Conservation (phyloP, 2,329 filamentous ascomycete species). For the Paramyrothecium roridum region DNA sequence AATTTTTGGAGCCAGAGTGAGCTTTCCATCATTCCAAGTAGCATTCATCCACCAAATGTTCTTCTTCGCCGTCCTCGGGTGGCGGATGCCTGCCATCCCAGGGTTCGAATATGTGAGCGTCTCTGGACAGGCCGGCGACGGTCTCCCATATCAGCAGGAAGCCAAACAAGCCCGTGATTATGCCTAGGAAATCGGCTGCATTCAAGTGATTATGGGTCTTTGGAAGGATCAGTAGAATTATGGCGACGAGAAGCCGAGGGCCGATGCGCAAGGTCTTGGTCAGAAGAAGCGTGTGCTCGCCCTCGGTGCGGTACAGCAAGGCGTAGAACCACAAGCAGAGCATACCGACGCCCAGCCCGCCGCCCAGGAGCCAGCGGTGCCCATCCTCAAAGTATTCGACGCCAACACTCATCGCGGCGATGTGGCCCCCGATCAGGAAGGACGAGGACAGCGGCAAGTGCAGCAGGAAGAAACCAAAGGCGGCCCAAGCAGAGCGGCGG, state of each 20-base stretch:
- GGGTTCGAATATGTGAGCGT: slow-evolving; percentile 27
- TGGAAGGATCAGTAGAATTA: slow-evolving; percentile 31
- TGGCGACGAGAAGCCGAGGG: slow-evolving; percentile 26
- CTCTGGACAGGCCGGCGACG: slow-evolving; percentile 27
- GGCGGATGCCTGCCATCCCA: slow-evolving; percentile 26
- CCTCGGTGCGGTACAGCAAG: slow-evolving; percentile 35
- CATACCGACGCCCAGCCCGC: slow-evolving; percentile 40
- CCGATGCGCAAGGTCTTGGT: slow-evolving; percentile 29
- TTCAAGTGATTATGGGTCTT: slow-evolving; percentile 26
- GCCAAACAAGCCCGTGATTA: slow-evolving; percentile 39
- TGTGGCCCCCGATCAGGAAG: slow-evolving; percentile 44
- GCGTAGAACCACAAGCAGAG: slow-evolving; percentile 40
- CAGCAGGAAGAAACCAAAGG: slow-evolving; percentile 40
- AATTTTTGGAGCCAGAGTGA: too few species aligned
- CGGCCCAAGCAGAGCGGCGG: slow-evolving; percentile 38
- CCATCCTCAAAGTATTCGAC: slow-evolving; percentile 35
- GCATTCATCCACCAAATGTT: not conserved
- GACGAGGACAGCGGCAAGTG: slow-evolving; percentile 42
- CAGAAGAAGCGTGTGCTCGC: slow-evolving; percentile 29
- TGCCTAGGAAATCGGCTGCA: slow-evolving; percentile 31
- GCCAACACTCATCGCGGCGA: slow-evolving; percentile 36
- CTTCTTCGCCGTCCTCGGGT: slow-evolving; percentile 13
- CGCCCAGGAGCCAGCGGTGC: slow-evolving; percentile 45
- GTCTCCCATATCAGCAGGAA: slow-evolving; percentile 42
- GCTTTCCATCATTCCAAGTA: not conserved